These are phyloP conservation scores for Fusarium buxicola DNA, from an alignment of 2,329 filamentous ascomycete species.

Conservation along the genomic window DNA sequence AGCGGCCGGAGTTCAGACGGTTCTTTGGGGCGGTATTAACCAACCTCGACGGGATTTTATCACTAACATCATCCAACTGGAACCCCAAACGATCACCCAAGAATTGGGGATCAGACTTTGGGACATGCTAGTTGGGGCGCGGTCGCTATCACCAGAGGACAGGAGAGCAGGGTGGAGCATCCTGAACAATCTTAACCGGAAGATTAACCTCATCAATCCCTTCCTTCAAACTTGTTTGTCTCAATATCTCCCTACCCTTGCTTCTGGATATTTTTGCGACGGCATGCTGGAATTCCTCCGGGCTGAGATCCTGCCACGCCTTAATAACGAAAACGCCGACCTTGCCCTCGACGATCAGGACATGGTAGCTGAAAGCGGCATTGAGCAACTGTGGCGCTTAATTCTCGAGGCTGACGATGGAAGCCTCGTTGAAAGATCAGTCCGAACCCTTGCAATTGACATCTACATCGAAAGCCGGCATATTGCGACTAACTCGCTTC, in stretches of 20 bases:
- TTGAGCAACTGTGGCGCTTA: constrained; percentile 86
- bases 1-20: constrained; percentile 54
- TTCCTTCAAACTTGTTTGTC: constrained; percentile 67
- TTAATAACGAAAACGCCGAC: constrained; percentile 58
- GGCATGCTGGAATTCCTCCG: constrained; percentile 74
- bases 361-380: constrained; percentile 63
- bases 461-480: constrained; percentile 73
- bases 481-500: constrained; percentile 62
- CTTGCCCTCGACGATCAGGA: constrained; percentile 64
- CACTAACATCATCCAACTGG: constrained; percentile 67
- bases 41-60: constrained; percentile 68
- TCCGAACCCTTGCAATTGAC: constrained; percentile 74
- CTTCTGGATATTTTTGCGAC: constrained; percentile 68
- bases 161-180: constrained; percentile 77
- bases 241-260: constrained; percentile 67
- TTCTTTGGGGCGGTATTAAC: constrained; percentile 62
- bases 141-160: constrained; percentile 69
- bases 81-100: constrained; percentile 70
- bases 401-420: constrained; percentile 75
- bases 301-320: constrained; percentile 60
- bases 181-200: constrained; percentile 62
- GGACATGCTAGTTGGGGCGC: constrained; percentile 76
- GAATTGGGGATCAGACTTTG: constrained; percentile 75
- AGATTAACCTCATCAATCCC: constrained; percentile 60
- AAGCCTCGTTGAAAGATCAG: constrained; percentile 75